Percentiles rank a stretch among this genome's conserved stretches.
phyloP scores from a whole-genome alignment of 768 basidiomycete genomes.

The Neoboletus brunneissimus region DNA sequence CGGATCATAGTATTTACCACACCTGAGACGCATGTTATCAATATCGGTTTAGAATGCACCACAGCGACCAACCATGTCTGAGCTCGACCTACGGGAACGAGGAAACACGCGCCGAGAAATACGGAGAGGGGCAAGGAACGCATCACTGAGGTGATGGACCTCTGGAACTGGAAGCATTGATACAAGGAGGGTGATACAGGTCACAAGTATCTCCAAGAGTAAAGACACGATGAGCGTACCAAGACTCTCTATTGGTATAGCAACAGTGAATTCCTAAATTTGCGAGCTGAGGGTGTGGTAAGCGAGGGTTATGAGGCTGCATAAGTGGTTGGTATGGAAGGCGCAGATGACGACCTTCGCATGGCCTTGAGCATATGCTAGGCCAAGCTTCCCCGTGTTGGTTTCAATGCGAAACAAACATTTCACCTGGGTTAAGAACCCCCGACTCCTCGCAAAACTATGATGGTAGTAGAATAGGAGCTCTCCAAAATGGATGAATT shows the following conservation, averaged over 20 bases:
- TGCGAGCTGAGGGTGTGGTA: conserved; percentile 3
- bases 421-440: conserved; percentile 11
- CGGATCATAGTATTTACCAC: conserved; percentile 54
- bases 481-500: not conserved
- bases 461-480: not conserved
- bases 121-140: conserved; percentile 7
- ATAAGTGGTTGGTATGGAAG: not conserved
- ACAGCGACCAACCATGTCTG: conserved; percentile 29
- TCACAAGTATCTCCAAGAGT: not conserved
- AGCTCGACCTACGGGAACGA: conserved; percentile 15
- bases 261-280: not conserved
- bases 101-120: conserved; percentile 13
- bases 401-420: not conserved
- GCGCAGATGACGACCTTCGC: not conserved
- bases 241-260: not conserved
- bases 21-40: conserved; percentile 24
- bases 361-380: not conserved
- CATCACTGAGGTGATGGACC: conserved; percentile 1
- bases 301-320: not conserved
- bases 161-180: not conserved
- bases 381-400: not conserved
- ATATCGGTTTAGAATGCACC: not conserved
- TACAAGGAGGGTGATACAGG: not conserved
- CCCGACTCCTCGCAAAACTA: not conserved
- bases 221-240: conserved; percentile 1